These are phyloP conservation scores for Falciphora oryzae DNA, from an alignment of 2,329 filamentous ascomycete genomes.

Conservation along the genomic window DNA sequence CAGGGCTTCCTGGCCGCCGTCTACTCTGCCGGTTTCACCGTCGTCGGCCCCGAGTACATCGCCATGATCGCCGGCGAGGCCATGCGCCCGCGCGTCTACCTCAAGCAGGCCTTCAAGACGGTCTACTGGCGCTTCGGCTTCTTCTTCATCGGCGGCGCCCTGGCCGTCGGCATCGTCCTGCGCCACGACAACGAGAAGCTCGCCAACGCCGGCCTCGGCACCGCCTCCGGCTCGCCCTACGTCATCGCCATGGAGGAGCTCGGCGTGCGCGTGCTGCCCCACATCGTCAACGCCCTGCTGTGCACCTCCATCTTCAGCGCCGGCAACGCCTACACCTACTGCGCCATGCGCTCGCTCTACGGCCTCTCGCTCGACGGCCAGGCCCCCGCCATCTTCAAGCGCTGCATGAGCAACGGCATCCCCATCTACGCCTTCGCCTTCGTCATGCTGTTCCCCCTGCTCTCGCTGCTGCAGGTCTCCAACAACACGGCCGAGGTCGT, in stretches of 20 bases:
- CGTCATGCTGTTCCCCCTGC: conserved; percentile 54
- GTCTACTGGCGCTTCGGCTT: conserved; percentile 60
- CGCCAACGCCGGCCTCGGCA: conserved; percentile 40
- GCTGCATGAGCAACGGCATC: conserved; percentile 51
- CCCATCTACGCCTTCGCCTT: conserved; percentile 57
- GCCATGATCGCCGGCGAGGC: conserved; percentile 46
- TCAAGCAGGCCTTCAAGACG: conserved; percentile 60
- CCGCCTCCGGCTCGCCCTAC: conserved; percentile 48
- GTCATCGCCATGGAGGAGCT: conserved; percentile 54
- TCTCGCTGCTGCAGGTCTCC: conserved; percentile 58
- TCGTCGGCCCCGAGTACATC: conserved; percentile 58
- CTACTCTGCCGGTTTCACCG: conserved; percentile 54
- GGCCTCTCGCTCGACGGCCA: conserved; percentile 52
- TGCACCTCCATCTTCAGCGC: conserved; percentile 55
- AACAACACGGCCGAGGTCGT: conserved; percentile 50
- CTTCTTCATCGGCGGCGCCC: conserved; percentile 61
- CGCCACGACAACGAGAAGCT: conserved; percentile 53
- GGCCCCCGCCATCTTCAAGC: conserved; percentile 44
- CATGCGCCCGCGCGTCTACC: conserved; percentile 49
- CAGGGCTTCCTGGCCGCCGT: conserved; percentile 59
- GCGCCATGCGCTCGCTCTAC: conserved; percentile 54
- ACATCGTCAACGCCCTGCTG: conserved; percentile 58
- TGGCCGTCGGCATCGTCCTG: conserved; percentile 57
- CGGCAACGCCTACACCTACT: conserved; percentile 57
- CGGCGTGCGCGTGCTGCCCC: conserved; percentile 45